Base-by-base conservation (phyloP, 2,329 filamentous ascomycete species). In the Epichloe elymi region DNA sequence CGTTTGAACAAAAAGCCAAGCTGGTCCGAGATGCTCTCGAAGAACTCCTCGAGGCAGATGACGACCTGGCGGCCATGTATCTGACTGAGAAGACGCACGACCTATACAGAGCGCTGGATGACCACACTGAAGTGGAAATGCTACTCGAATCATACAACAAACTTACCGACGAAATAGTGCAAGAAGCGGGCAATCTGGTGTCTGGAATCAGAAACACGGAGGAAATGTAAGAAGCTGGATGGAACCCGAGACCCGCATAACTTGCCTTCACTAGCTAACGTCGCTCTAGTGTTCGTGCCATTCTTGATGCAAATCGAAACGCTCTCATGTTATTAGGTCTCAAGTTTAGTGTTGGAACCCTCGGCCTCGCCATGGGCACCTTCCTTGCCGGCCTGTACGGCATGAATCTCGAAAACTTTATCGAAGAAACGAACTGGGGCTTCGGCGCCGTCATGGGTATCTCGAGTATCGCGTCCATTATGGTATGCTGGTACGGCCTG, bases 401-500 rank as follows among this genome's bases (percentile, higher is more conserved):
- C 60, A 97, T 97, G 90, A 98, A 98, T 71, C 74, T 98, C 57
- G 94, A 96, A 65, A 97, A 97, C 69, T 97, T 96, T 67, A 88
- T 97, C 60, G 93, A 98, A 71, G 91, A 97, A 65, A 90, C 86
- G 1, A 80, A 88, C 67, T 79, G 88, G 67, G 93, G 91, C 11
- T 97, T 98, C 65, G 76, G 76, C 45, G 79, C 79, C 50, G 83
- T 98, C 54, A 88, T 85, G 2, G 74, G 72, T 17, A 72, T 79
- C 54, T 94, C 87, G 52, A 76, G 84, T 51, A 60, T 83, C 51
- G 82, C 90, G 65, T 88, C 87, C 14, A 76, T 83, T 50, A 59
- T 90, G 8, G 86, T 95, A 48, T 91, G 86, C 70, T 78, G 80
- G 60, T 95, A 91, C 67, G 90, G 93, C 5, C 75, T 97, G 46